Evolutionary conservation across 192 early-diverging fungal genomes (phyloP).

Genomic region (Diversispora eburnea): DNA sequence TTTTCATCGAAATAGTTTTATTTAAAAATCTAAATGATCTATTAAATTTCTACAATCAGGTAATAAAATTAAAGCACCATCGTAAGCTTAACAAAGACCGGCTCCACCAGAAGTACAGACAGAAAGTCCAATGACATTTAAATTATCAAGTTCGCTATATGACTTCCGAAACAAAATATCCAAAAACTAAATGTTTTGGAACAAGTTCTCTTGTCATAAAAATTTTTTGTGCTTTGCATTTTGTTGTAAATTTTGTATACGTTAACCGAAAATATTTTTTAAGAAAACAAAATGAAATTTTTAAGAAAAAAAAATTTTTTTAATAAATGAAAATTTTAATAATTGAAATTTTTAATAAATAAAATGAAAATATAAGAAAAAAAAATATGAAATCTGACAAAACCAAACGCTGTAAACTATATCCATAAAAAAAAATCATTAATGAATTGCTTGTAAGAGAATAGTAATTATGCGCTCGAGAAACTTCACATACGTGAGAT

Average conservation of each 20-base stretch:
- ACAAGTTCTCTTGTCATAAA: conserved; percentile 20
- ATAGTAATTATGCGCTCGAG: neutral
- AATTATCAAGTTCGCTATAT: conserved; percentile 43
- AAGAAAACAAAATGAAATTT: too few relatives aligned
- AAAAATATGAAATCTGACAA: too few relatives aligned
- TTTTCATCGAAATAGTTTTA: conserved; percentile 69
- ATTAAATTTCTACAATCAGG: conserved; percentile 65
- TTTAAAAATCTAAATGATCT: conserved; percentile 52
- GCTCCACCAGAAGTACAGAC: conserved; percentile 56
- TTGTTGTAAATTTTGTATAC: neutral
- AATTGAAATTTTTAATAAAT: too few relatives aligned
- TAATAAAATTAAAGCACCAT: conserved; percentile 51
- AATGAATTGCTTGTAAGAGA: neutral
- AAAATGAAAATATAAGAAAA: too few relatives aligned
- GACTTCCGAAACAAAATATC: conserved; percentile 34
- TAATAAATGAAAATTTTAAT: too few relatives aligned
- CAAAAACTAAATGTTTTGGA: conserved; percentile 17
- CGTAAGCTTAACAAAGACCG: conserved; percentile 51
- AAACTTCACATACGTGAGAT: neutral
- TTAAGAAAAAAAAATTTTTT: too few relatives aligned
- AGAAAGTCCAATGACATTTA: conserved; percentile 49
- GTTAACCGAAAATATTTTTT: too few relatives aligned
- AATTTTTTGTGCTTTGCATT: conserved; percentile 1
- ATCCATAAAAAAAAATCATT: neutral
- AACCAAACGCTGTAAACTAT: neutral